Evolutionary conservation across 2,329 filamentous ascomycete species (phyloP).

Genomic region (Trichoderma citrinoviride): DNA sequence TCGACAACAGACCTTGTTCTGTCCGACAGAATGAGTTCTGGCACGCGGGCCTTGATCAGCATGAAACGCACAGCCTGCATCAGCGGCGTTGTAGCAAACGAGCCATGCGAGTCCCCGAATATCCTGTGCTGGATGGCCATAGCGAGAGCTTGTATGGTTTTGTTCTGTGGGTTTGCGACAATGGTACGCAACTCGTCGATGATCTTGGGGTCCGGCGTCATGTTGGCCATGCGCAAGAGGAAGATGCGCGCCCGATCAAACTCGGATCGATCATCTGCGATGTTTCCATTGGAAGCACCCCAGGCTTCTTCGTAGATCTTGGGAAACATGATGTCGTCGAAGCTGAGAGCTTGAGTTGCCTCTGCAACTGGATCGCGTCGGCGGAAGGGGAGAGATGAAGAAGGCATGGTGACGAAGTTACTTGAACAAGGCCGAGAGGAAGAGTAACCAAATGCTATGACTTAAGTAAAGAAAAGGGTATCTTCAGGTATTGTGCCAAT

Average conservation of each 20-base stretch:
- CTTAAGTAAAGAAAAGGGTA: background rate
- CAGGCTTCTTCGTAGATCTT: slow-evolving; percentile 36
- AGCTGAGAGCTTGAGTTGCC: background rate
- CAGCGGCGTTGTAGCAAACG: slow-evolving; percentile 33
- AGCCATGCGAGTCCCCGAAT: slow-evolving; percentile 32
- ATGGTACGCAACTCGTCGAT: slow-evolving; percentile 31
- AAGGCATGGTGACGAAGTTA: slow-evolving; percentile 2
- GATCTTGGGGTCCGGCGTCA: slow-evolving; percentile 28
- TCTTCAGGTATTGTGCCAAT: background rate
- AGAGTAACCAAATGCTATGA: background rate
- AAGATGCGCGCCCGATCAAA: slow-evolving; percentile 35
- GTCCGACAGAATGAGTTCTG: slow-evolving; percentile 28
- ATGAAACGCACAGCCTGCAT: slow-evolving; percentile 38
- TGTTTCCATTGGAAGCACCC: slow-evolving; percentile 25
- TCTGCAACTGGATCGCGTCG: slow-evolving; percentile 15
- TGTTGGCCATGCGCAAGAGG: slow-evolving; percentile 32
- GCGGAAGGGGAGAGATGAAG: slow-evolving; percentile 15
- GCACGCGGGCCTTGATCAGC: slow-evolving; percentile 33
- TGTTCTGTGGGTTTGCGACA: slow-evolving; percentile 28
- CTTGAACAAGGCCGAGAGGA: background rate
- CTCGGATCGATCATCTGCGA: slow-evolving; percentile 28
- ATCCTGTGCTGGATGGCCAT: slow-evolving; percentile 31
- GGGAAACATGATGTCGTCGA: slow-evolving; percentile 35
- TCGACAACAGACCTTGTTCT: slow-evolving; percentile 31
- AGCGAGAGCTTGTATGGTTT: slow-evolving; percentile 31